Evolutionary conservation across 495 filamentous ascomycete species (phyloP).

Genomic region (Articulospora tetracladia): DNA sequence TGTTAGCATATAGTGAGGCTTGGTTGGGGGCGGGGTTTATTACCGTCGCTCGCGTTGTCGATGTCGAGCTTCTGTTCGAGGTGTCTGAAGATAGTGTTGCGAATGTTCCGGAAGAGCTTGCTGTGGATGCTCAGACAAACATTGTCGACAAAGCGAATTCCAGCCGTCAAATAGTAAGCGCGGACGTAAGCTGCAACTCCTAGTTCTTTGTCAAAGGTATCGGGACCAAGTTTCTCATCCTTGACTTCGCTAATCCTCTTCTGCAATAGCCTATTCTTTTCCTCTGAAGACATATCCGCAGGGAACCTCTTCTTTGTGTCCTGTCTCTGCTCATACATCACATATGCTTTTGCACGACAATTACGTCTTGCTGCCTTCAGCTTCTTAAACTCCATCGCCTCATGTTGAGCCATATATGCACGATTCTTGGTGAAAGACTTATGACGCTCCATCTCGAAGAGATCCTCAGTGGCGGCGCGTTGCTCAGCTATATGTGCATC

Average conservation of each 20-base stretch:
- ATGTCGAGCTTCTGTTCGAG: slow-evolving; percentile 40
- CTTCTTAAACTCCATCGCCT: slow-evolving; percentile 1
- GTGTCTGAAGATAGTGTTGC: slow-evolving; percentile 29
- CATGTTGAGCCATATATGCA: background rate
- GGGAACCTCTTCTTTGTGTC: slow-evolving; percentile 13
- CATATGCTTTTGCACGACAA: background rate
- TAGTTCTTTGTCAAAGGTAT: slow-evolving; percentile 43
- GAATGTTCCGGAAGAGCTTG: slow-evolving; percentile 35
- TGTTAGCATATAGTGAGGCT: background rate
- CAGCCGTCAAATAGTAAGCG: slow-evolving; percentile 49
- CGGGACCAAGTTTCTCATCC: slow-evolving; percentile 31
- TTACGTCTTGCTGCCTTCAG: slow-evolving; percentile 6
- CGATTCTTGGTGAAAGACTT: slow-evolving; percentile 21
- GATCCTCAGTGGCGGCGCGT: background rate
- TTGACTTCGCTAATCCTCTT: slow-evolving; percentile 15
- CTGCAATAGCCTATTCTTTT: slow-evolving; percentile 18
- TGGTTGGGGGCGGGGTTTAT: background rate
- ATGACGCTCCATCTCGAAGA: slow-evolving; percentile 14
- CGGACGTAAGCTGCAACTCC: slow-evolving; percentile 44
- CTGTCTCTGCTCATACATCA: background rate
- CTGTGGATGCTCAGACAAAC: slow-evolving; percentile 42
- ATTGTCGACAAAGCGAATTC: slow-evolving; percentile 44
- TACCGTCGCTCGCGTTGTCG: slow-evolving; percentile 12
- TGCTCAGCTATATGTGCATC: slow-evolving; percentile 4
- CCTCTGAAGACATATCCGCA: slow-evolving; percentile 6